A percentile compares a stretch with the other conserved stretches of the same genome.
Conservation (phyloP, 2,329 filamentous ascomycete species). For the Colletotrichum neosansevieriae region DNA sequence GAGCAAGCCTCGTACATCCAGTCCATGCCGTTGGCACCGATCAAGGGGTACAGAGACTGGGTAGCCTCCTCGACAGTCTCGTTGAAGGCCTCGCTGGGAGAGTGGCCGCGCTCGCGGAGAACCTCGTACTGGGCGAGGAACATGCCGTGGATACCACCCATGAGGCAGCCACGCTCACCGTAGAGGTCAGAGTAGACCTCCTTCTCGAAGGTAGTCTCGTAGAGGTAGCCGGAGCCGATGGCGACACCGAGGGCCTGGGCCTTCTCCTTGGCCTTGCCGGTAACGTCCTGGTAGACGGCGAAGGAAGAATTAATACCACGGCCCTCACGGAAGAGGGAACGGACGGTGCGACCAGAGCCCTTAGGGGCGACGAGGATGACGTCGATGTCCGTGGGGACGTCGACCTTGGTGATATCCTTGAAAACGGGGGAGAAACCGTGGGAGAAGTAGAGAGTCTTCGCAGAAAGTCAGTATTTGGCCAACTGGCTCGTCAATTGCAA, state of each 20-base stretch:
- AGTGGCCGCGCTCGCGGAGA: slow-evolving; percentile 97
- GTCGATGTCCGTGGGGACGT: slow-evolving; percentile 94
- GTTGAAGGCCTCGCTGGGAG: slow-evolving; percentile 99
- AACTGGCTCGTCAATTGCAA: slow-evolving; percentile 20
- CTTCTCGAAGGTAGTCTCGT: slow-evolving; percentile 99
- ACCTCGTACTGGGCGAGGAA: slow-evolving; percentile 99
- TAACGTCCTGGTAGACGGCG: slow-evolving; percentile 98
- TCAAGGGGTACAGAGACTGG: slow-evolving; percentile 96
- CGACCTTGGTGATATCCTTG: slow-evolving; percentile 99
- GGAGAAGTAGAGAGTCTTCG: slow-evolving; percentile 98
- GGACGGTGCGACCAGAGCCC: slow-evolving; percentile 98
- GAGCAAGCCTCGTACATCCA: slow-evolving; percentile 99
- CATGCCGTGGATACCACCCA: slow-evolving; percentile 99
- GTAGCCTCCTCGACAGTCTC: slow-evolving; percentile 99
- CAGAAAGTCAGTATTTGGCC: slow-evolving; percentile 42
- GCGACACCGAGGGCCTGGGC: slow-evolving; percentile 96
- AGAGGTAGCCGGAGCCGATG: slow-evolving; percentile 97
- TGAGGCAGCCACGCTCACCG: slow-evolving; percentile 99
- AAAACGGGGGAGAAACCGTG: slow-evolving; percentile 99
- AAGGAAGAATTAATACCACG: slow-evolving; percentile 99
- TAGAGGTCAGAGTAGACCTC: slow-evolving; percentile 99
- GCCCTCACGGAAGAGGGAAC: slow-evolving; percentile 98
- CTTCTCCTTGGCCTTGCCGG: slow-evolving; percentile 98
- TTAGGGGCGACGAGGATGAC: slow-evolving; percentile 99
- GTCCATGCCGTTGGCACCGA: slow-evolving; percentile 98